These are phyloP conservation scores for Daldinia eschscholtzii DNA, from an alignment of 2,329 filamentous ascomycete species.

Conservation along the genomic window DNA sequence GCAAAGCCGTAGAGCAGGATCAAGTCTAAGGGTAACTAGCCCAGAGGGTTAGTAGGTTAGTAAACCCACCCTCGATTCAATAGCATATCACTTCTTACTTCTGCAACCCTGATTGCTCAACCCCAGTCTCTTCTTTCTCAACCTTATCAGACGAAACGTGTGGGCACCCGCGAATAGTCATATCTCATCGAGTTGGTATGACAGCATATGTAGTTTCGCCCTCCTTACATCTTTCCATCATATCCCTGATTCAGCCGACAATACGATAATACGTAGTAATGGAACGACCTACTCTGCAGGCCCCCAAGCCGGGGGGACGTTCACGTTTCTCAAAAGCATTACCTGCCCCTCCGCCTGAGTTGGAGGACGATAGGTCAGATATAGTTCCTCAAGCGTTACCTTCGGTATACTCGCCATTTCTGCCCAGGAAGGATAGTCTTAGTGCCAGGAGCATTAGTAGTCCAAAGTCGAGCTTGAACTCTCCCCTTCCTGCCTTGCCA, in stretches of 20 bases:
- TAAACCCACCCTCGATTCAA: conserved; percentile 37
- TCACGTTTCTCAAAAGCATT: conserved; percentile 72
- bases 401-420: conserved; percentile 47
- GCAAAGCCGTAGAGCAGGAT: conserved; percentile 38
- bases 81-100: conserved; percentile 44
- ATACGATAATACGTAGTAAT: conserved; percentile 43
- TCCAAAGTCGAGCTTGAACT: conserved; percentile 47
- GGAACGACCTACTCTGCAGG: conserved; percentile 48
- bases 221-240: conserved; percentile 33
- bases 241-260: conserved; percentile 40
- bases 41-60: conserved; percentile 34
- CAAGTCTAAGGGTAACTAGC: conserved; percentile 30
- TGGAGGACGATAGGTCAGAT: conserved; percentile 40
- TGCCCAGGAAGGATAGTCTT: conserved; percentile 49
- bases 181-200: conserved; percentile 39
- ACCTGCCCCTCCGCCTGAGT: conserved; percentile 61
- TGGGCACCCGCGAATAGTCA: conserved; percentile 32
- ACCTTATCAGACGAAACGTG: conserved; percentile 46
- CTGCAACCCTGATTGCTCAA: conserved; percentile 45
- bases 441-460: conserved; percentile 41
- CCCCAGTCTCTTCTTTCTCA: conserved; percentile 41
- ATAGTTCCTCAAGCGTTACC: conserved; percentile 46
- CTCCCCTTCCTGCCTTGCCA: conserved; percentile 53
- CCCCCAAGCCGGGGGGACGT: conserved; percentile 60
- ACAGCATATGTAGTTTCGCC: conserved; percentile 43